Conservation (phyloP, 2,329 filamentous ascomycete genomes). For the Macrophomina phaseolina region DNA sequence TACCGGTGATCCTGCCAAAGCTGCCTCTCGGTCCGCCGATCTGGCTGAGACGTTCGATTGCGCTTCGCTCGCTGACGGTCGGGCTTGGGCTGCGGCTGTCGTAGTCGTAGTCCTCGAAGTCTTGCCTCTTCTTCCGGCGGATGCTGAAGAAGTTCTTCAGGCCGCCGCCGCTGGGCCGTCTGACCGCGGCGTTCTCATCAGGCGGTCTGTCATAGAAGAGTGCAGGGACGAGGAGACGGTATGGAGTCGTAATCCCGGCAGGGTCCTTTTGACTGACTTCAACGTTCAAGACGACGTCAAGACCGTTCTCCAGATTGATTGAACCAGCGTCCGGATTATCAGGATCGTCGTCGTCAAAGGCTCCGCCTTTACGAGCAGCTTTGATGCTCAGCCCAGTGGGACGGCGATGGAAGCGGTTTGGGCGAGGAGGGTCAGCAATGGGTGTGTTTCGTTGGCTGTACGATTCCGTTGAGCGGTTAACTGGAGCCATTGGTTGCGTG, state of each 20-base stretch:
- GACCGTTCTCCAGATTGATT: constrained; percentile 78
- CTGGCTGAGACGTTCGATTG: constrained; percentile 1
- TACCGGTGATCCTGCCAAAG: neutral
- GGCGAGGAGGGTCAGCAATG: constrained; percentile 33
- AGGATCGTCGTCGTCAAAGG: constrained; percentile 14
- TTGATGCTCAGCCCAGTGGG: constrained; percentile 51
- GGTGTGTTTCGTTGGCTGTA: constrained; percentile 21
- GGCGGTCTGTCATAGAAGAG: constrained; percentile 57
- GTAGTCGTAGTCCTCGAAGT: constrained; percentile 13
- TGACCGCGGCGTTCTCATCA: constrained; percentile 34
- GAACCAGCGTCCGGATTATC: constrained; percentile 34
- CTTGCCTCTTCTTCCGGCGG: constrained; percentile 7
- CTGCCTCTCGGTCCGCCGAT: neutral
- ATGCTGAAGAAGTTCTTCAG: constrained; percentile 18
- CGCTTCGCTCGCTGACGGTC: neutral
- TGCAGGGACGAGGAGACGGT: constrained; percentile 82
- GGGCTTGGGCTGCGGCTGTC: constrained; percentile 14
- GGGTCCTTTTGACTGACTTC: constrained; percentile 88
- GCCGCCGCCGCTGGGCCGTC: neutral
- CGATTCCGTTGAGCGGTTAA: constrained; percentile 9
- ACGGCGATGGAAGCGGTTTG: constrained; percentile 51
- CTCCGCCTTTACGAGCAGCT: constrained; percentile 42
- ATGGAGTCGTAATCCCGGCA: constrained; percentile 84
- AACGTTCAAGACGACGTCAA: constrained; percentile 88
- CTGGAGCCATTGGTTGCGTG: constrained; percentile 26